phyloP scores from a whole-genome alignment of 306 rosid genomes.

The Prinsepia uniflora region DNA sequence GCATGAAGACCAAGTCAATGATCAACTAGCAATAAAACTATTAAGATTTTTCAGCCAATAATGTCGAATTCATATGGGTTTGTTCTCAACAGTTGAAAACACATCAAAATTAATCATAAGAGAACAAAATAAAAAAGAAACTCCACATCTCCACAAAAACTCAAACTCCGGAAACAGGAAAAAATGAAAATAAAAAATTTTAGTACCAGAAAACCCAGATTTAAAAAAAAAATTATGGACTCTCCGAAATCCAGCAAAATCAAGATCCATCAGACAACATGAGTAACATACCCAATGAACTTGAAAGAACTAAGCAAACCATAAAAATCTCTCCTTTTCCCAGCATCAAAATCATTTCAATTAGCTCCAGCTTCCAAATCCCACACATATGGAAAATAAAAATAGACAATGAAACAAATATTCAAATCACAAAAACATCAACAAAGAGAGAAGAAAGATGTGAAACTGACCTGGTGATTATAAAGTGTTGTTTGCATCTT shows the following conservation, averaged over 20 bases:
- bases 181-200: conserved; percentile 11
- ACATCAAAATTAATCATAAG: conserved; percentile 15
- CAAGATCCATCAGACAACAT: conserved; percentile 42
- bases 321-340: conserved; percentile 9
- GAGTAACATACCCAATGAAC: conserved; percentile 18
- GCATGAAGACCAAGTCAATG: conserved; percentile 7
- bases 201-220: conserved; percentile 17
- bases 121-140: conserved; percentile 12
- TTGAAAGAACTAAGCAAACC: conserved; percentile 16
- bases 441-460: conserved; percentile 11
- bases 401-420: conserved; percentile 11
- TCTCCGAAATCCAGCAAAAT: conserved; percentile 6
- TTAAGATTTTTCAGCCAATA: not conserved
- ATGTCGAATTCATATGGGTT: not conserved
- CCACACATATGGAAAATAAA: conserved; percentile 22
- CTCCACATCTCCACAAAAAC: not conserved
- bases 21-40: conserved; percentile 15
- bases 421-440: conserved; percentile 22
- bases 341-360: conserved; percentile 7
- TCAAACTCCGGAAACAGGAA: conserved; percentile 18
- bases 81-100: conserved; percentile 10
- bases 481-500: conserved; percentile 32
- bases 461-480: conserved; percentile 42
- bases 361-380: conserved; percentile 26
- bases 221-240: conserved; percentile 6